Conservation (phyloP, 2,329 filamentous ascomycete genomes). For the Aspergillus ochraceoroseus region DNA sequence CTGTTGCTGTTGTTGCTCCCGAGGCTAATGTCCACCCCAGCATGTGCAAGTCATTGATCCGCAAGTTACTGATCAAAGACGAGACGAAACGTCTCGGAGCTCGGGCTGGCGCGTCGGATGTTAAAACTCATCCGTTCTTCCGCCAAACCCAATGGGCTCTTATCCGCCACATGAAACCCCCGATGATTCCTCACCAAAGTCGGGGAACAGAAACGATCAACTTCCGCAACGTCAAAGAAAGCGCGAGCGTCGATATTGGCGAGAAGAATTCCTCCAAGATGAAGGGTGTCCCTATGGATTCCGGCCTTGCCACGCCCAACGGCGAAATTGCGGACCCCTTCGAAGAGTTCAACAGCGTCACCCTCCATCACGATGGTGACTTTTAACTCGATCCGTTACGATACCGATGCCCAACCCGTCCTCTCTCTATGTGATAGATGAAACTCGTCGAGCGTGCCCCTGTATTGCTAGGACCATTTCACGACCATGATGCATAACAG, state of each 20-base stretch:
- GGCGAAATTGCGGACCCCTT: conserved; percentile 84
- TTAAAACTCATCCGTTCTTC: conserved; percentile 96
- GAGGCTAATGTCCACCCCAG: no score
- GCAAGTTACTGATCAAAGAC: conserved; percentile 96
- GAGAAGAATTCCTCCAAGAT: conserved; percentile 43
- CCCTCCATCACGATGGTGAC: conserved; percentile 91
- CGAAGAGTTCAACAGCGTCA: conserved; percentile 98
- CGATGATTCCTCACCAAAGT: conserved; percentile 88
- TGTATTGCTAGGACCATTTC: conserved; percentile 19
- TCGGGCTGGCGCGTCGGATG: conserved; percentile 90
- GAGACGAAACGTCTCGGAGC: conserved; percentile 90
- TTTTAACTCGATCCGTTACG: conserved; percentile 17
- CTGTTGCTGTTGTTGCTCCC: no score
- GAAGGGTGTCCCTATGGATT: conserved; percentile 82
- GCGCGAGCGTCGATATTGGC: conserved; percentile 74
- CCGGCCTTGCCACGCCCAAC: conserved; percentile 76
- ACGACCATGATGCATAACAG: conserved; percentile 36
- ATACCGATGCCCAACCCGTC: neutral
- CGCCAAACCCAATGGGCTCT: conserved; percentile 93
- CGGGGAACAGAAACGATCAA: conserved; percentile 91
- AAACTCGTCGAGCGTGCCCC: conserved; percentile 24
- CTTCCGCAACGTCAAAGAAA: conserved; percentile 97
- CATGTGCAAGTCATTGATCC: conserved; percentile 91
- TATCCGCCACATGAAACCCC: conserved; percentile 94
- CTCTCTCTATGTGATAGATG: conserved; percentile 4